These are phyloP conservation scores for Trametes pubescens DNA, from an alignment of 1,284 basidiomycete species.

Conservation along the genomic window DNA sequence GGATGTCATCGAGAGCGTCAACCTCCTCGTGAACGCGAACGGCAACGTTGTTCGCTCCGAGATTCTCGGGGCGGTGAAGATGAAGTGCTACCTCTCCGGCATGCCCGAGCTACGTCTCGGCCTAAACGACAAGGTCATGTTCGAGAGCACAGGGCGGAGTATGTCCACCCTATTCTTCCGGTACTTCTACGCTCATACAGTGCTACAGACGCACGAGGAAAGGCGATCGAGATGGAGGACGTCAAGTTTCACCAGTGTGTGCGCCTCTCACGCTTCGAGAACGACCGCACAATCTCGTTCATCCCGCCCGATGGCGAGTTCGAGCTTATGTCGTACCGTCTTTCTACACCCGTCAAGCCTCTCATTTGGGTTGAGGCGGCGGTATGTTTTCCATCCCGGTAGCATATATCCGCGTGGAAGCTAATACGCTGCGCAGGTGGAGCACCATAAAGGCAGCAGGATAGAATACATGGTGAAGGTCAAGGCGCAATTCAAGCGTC, in stretches of 20 bases:
- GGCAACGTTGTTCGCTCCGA: conserved; percentile 98
- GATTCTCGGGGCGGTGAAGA: conserved; percentile 97
- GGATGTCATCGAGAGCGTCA: conserved; percentile 98
- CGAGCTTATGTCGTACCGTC: conserved; percentile 96
- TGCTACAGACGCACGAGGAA: conserved; percentile 85
- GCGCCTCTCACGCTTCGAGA: conserved; percentile 98
- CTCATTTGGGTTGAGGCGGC: conserved; percentile 98
- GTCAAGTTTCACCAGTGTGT: conserved; percentile 99
- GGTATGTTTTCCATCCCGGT: conserved; percentile 49
- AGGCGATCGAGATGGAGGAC: conserved; percentile 99
- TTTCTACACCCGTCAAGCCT: conserved; percentile 97
- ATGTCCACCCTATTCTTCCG: conserved; percentile 44
- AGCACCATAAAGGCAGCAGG: conserved; percentile 91
- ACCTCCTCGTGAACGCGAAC: conserved; percentile 95
- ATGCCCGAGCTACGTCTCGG: conserved; percentile 98
- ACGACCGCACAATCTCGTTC: conserved; percentile 98
- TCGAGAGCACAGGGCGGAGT: conserved; percentile 96
- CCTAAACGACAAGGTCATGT: conserved; percentile 99
- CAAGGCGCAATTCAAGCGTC: conserved; percentile 97
- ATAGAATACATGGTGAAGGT: conserved; percentile 99
- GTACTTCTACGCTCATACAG: not conserved
- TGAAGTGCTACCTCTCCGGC: conserved; percentile 99
- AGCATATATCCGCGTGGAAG: not conserved
- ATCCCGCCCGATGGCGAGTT: conserved; percentile 99
- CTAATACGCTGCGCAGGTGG: conserved; percentile 45